phyloP scores from a whole-genome alignment of 2,329 filamentous ascomycete species.

The Colletotrichum spinosum region DNA sequence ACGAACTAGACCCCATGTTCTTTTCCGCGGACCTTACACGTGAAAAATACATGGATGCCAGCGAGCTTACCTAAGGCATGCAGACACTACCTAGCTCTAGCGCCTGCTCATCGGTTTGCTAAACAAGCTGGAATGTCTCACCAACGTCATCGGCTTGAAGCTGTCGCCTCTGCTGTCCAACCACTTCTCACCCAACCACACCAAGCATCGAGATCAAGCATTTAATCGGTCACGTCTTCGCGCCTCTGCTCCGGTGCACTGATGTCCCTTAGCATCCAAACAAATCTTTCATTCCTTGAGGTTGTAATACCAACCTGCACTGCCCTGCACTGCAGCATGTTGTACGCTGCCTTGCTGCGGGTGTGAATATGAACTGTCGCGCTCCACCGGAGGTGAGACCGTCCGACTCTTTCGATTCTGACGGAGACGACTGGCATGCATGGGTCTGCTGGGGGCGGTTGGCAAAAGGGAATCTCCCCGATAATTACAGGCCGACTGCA shows the following conservation, averaged over 20 bases:
- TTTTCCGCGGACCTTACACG: neutral
- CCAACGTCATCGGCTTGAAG: slow-evolving; percentile 34
- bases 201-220: slow-evolving; percentile 18
- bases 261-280: no score
- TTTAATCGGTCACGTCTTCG: neutral
- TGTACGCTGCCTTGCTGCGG: no score
- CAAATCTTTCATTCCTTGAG: no score
- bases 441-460: neutral
- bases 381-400: slow-evolving; percentile 3
- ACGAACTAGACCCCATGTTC: neutral
- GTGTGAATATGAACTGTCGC: no score
- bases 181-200: slow-evolving; percentile 2
- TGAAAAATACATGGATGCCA: neutral
- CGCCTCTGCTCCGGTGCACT: slow-evolving; percentile 11
- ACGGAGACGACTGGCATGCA: neutral
- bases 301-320: neutral
- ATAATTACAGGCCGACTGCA: slow-evolving; percentile 4
- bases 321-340: no score
- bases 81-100: slow-evolving; percentile 4
- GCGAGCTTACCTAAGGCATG: slow-evolving; percentile 7
- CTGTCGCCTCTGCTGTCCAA: slow-evolving; percentile 11
- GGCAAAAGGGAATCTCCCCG: neutral
- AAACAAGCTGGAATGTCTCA: slow-evolving; percentile 29
- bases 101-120: slow-evolving; percentile 8
- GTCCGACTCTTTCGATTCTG: neutral